Evolutionary conservation across 1,284 basidiomycete genomes (phyloP).

Genomic region (Trichosporon asahii): DNA sequence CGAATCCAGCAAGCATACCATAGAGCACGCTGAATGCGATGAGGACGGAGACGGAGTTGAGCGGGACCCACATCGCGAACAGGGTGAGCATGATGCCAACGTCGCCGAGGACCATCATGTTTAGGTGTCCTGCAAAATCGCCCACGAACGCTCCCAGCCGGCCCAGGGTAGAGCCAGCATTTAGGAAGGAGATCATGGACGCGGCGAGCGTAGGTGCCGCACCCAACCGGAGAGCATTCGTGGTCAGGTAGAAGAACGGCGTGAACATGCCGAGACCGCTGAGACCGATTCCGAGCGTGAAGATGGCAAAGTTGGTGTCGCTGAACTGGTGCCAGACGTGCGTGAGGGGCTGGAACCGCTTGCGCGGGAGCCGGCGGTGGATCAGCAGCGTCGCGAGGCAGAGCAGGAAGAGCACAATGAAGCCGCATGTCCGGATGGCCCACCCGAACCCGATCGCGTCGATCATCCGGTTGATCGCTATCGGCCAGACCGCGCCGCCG

Average conservation of each 20-base stretch:
- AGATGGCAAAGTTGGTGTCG: slow-evolving; percentile 31
- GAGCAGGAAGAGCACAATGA: slow-evolving; percentile 30
- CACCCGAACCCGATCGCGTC: slow-evolving; percentile 24
- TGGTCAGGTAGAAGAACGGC: slow-evolving; percentile 39
- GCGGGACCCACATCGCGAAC: slow-evolving; percentile 32
- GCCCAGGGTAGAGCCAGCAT: slow-evolving; percentile 36
- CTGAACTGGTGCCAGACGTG: slow-evolving; percentile 26
- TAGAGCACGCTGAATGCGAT: slow-evolving; percentile 45
- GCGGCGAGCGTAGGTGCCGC: slow-evolving; percentile 31
- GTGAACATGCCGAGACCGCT: slow-evolving; percentile 39
- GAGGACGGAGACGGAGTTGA: slow-evolving; percentile 27
- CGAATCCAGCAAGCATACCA: slow-evolving; percentile 38
- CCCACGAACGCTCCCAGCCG: slow-evolving; percentile 21
- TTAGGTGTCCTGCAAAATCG: slow-evolving; percentile 28
- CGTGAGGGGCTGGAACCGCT: slow-evolving; percentile 26
- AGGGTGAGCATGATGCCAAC: slow-evolving; percentile 21
- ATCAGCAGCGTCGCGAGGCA: slow-evolving; percentile 23
- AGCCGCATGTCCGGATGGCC: slow-evolving; percentile 34
- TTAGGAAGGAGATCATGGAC: slow-evolving; percentile 38
- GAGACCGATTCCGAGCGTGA: slow-evolving; percentile 28
- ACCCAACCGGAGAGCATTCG: slow-evolving; percentile 36
- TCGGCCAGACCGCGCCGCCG: slow-evolving; percentile 45
- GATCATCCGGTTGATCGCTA: slow-evolving; percentile 12
- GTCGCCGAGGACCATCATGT: slow-evolving; percentile 37
- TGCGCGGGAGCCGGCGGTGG: slow-evolving; percentile 26